Base-by-base conservation (phyloP, 176 grass and related monocot genomes). In the Raddia distichophylla region DNA sequence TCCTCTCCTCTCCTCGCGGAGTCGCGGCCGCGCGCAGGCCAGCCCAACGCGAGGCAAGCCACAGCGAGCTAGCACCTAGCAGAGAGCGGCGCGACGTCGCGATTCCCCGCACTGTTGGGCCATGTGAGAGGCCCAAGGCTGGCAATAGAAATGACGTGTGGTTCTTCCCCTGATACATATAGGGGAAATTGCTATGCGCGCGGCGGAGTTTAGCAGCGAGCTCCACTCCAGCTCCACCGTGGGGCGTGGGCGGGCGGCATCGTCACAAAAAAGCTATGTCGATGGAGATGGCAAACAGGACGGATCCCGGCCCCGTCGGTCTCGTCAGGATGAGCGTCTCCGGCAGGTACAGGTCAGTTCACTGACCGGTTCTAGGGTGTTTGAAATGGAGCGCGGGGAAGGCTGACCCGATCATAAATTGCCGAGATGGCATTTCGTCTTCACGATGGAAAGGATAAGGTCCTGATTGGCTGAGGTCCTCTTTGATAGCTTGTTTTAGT, bases 61-160 rank as follows among this genome's bases (percentile, higher is more conserved):
- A 27, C 27, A 27, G 27, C 27, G 27, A 27, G 27, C 27, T 27
- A 1, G 49, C 58, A 27, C 0, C 27, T 27, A 1, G 49, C 58
- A 22, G 77, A 0, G 1, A 60, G 61, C 67, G 13, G 9, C 18
- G 62, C 32, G 34, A 53, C 46, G 55, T 82, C 78, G 12, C 71
- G 12, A 42, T 55, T 70, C 35, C 5, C 45, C 46, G n/a, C 19
- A 60, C 86, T 88, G 75, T 67, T 80, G 52, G 43, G 3, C 53
- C 86, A 88, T 79, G 86, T 88, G 51, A 6, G 74, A 51, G 5
- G 27, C 1, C 42, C 18, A 12, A 10, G 42, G 33, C 8, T 9
- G n/a, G 43, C 3, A 27, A 27, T 58, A 60, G 78, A 2, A 5
- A 34, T 7, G 65, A 20, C 10, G 50, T 34, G 51, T 34, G 7